Percentiles rank a stretch among this genome's conserved stretches.
Evolutionary conservation across 805 yeast genomes (phyloP).

Genomic region (Blastobotrys mokoenaii): DNA sequence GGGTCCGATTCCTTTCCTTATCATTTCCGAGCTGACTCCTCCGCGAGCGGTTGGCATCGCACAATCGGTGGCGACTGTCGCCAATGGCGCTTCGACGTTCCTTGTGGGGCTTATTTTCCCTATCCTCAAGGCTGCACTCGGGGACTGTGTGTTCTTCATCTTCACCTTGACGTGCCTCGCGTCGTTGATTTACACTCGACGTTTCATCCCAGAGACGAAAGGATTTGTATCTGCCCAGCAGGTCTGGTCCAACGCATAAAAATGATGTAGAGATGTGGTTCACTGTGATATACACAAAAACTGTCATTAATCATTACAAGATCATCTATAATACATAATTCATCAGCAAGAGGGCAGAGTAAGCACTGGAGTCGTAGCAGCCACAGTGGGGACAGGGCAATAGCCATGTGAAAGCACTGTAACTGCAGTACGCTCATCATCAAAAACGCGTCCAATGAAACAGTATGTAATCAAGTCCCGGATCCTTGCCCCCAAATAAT

Average conservation of each 20-base stretch:
- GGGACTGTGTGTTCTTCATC: constrained; percentile 69
- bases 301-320: no score
- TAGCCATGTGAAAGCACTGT: no score
- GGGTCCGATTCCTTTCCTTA: constrained; percentile 91
- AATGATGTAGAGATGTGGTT: no score
- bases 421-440: no score
- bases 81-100: constrained; percentile 90
- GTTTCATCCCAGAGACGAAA: constrained; percentile 66
- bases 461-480: no score
- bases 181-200: constrained; percentile 36
- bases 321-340: no score
- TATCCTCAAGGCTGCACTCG: constrained; percentile 49
- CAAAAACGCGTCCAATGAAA: no score
- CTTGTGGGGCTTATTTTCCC: constrained; percentile 72
- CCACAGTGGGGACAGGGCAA: no score
- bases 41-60: constrained; percentile 72
- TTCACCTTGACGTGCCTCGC: constrained; percentile 33
- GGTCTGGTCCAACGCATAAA: constrained; percentile 45
- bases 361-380: no score
- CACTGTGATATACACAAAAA: no score
- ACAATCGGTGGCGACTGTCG: constrained; percentile 84
- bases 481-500: no score
- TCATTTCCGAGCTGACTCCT: constrained; percentile 85
- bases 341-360: no score
- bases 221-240: constrained; percentile 53